Base-by-base conservation (phyloP, 225 moss, liverwort and hornwort genomes). In the Polytrichum formosum region DNA sequence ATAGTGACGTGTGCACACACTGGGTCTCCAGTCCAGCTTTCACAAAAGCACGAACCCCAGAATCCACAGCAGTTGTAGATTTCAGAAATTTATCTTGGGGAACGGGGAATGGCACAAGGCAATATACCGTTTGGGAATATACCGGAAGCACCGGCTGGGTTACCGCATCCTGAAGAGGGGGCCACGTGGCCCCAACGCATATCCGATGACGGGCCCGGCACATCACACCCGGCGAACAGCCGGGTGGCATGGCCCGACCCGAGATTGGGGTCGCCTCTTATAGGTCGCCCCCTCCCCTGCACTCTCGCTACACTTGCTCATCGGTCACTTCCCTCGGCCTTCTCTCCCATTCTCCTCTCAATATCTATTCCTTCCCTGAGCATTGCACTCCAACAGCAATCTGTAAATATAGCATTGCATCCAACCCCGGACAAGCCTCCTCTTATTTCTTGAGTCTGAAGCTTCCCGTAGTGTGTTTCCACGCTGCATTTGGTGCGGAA, bases 191-290 rank as follows among this genome's bases (percentile, higher is more conserved):
- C 63, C 13, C 63, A 18, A 17, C 23, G 23, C 23, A 20, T 59
- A 6, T 59, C 59, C 59, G 59, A n/a, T 23, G 59, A 59, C 59
- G 63, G 25, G 63, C 17, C 63, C 25, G 63, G 63, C 27, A 63
- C 63, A 63, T 63, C 26, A 63, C 25, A 63, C 63, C 63, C 63
- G 63, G 63, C 1, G 63, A 63, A 63, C 1, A 20, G 0, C 25
- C 27, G 63, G 63, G 63, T 28, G 25, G 13, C 23, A 13, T 27
- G 63, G 17, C 16, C 26, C 25, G 25, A 6, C 46, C 46, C 46
- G 46, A 46, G 46, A 46, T 63, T 63, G 63, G 27, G 28, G 63
- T 29, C 28, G 63, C 17, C 63, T 63, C 63, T 63, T 63, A 63
- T 23, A 63, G 63, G 16, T 5, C 59, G 18, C 25, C 63, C 63